A percentile compares a stretch with the other conserved stretches of the same genome.
Conservation (phyloP, 2,329 filamentous ascomycete genomes). For the Aspergillus sp. region DNA sequence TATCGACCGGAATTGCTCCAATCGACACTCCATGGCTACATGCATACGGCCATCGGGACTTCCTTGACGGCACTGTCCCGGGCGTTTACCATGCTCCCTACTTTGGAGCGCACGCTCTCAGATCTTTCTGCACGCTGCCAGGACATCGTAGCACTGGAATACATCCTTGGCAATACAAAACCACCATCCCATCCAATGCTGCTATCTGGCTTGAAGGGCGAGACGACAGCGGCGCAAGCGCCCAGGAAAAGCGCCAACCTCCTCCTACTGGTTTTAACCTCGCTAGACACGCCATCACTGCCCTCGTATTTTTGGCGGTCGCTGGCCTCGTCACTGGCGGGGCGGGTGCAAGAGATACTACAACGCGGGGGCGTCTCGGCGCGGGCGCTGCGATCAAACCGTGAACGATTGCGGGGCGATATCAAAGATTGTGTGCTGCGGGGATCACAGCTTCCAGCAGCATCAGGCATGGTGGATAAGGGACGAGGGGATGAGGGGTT, state of each 20-base stretch:
- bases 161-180: constrained; percentile 63
- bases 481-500: constrained; percentile 37
- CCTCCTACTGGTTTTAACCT: constrained; percentile 63
- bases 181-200: constrained; percentile 64
- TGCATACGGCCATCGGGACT: constrained; percentile 72
- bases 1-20: constrained; percentile 67
- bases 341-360: constrained; percentile 77
- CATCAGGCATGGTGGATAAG: constrained; percentile 41
- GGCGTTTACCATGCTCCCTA: constrained; percentile 71
- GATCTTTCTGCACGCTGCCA: constrained; percentile 82
- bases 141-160: constrained; percentile 81
- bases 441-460: constrained; percentile 63
- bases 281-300: constrained; percentile 81
- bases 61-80: constrained; percentile 68
- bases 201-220: constrained; percentile 6
- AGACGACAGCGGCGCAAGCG: constrained; percentile 28
- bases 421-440: constrained; percentile 76
- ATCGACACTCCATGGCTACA: constrained; percentile 69
- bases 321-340: constrained; percentile 68
- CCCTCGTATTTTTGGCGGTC: constrained; percentile 91
- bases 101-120: constrained; percentile 69
- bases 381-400: constrained; percentile 70
- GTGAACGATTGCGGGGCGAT: constrained; percentile 65
- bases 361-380: constrained; percentile 76
- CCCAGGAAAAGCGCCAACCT: constrained; percentile 47